Evolutionary conservation across 75 land plant genomes (phyloP).

Genomic region (Isoetes taiwanensis): DNA sequence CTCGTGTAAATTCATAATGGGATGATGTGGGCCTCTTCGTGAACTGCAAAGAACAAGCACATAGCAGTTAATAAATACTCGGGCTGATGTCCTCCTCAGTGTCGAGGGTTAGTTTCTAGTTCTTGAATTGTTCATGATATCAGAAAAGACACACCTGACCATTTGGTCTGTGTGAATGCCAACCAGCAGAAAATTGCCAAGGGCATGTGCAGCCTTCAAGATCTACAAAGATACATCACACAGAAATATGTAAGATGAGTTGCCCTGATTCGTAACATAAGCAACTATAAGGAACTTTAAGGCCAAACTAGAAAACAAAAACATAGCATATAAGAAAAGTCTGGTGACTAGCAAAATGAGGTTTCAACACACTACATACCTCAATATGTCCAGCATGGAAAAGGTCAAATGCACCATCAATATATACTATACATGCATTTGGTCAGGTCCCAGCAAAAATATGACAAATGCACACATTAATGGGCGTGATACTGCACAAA

Average conservation of each 20-base stretch:
- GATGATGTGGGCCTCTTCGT: constrained; percentile 82
- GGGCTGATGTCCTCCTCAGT: not conserved
- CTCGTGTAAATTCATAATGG: constrained; percentile 96
- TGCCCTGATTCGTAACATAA: too few relatives aligned
- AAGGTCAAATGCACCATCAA: constrained; percentile 96
- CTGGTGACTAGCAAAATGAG: too few relatives aligned
- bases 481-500: too few relatives aligned
- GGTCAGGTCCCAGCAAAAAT: constrained; percentile 66
- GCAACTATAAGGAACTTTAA: too few relatives aligned
- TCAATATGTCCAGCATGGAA: constrained; percentile 98
- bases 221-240: constrained; percentile 41
- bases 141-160: constrained; percentile 46
- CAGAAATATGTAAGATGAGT: too few relatives aligned
- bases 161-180: constrained; percentile 93
- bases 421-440: constrained; percentile 73
- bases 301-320: too few relatives aligned
- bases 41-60: constrained; percentile 31
- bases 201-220: constrained; percentile 52
- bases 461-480: not conserved
- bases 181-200: constrained; percentile 92
- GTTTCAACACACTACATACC: too few relatives aligned
- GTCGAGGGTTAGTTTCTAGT: not conserved
- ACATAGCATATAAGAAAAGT: too few relatives aligned
- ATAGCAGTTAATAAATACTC: not conserved
- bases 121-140: not conserved